Evolutionary conservation across 208 protist genomes (phyloP).

Genomic region (Trypanosomatidae sp.): DNA sequence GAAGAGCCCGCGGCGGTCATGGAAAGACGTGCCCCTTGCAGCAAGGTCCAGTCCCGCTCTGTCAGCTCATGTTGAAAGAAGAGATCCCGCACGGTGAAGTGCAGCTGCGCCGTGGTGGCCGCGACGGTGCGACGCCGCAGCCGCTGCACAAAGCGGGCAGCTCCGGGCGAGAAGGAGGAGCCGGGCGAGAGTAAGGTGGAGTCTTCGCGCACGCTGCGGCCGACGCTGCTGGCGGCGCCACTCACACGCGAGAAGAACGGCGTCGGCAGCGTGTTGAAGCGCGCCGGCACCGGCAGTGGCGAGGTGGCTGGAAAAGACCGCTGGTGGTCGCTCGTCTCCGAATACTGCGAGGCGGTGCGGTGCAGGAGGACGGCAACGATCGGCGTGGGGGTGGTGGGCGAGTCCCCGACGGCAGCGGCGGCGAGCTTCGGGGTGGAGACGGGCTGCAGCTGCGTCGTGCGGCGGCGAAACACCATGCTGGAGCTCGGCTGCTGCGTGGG

Average conservation of each 20-base stretch:
- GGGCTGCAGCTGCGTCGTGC: no score
- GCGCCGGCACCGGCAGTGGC: conserved; percentile 5
- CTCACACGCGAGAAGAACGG: conserved; percentile 14
- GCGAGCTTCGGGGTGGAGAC: no score
- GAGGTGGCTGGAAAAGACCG: conserved; percentile 12
- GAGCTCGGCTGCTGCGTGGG: no score
- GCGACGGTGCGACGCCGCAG: conserved; percentile 19
- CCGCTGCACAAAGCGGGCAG: conserved; percentile 20
- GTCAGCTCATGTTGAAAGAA: conserved; percentile 3
- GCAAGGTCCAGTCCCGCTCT: background rate
- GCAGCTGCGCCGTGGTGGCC: conserved; percentile 7
- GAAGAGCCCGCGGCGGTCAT: background rate
- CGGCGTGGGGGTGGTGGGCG: conserved; percentile 12
- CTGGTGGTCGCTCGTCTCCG: conserved; percentile 15
- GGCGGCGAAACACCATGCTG: no score
- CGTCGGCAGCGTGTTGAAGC: conserved; percentile 23
- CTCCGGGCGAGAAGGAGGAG: conserved; percentile 21
- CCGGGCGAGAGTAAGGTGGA: conserved; percentile 20
- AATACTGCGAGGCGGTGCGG: conserved; percentile 23
- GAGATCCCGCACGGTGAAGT: conserved; percentile 18
- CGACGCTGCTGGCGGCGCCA: conserved; percentile 4
- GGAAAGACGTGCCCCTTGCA: no score
- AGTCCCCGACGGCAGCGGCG: no score
- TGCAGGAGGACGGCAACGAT: conserved; percentile 16
- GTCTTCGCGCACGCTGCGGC: conserved; percentile 27